These are phyloP conservation scores for Trypanosoma melophagium DNA, from an alignment of 208 protist genomes.

Conservation along the genomic window DNA sequence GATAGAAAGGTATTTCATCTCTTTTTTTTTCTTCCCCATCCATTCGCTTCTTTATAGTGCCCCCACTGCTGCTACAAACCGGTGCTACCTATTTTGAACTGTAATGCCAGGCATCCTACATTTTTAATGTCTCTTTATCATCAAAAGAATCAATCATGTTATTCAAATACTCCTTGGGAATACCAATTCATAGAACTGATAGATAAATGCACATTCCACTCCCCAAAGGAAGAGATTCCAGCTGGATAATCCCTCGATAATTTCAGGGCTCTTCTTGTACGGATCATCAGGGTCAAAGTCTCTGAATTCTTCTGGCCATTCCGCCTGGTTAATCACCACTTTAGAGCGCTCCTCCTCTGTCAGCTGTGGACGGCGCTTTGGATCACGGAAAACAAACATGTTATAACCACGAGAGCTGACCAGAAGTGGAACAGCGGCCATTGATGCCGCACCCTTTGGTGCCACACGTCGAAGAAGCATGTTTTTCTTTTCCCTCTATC, in stretches of 20 bases:
- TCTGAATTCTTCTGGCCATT: constrained; percentile 90
- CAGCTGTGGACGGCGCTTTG: constrained; percentile 86
- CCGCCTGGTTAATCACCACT: constrained; percentile 85
- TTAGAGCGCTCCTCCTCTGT: constrained; percentile 84
- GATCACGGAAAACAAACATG: constrained; percentile 86
- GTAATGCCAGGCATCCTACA: no score
- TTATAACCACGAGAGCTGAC: constrained; percentile 72
- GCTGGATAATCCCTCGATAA: constrained; percentile 86
- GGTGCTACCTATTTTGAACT: background rate
- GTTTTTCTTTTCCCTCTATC: constrained; percentile 1
- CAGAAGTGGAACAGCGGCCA: constrained; percentile 41
- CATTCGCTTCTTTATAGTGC: constrained; percentile 1
- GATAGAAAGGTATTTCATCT: background rate
- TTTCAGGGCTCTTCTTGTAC: constrained; percentile 89
- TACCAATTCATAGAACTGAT: constrained; percentile 89
- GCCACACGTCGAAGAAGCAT: constrained; percentile 75
- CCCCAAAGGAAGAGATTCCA: constrained; percentile 90
- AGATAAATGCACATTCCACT: constrained; percentile 87
- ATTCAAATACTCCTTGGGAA: constrained; percentile 86
- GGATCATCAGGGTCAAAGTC: constrained; percentile 91
- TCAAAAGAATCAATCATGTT: background rate
- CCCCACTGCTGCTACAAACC: background rate
- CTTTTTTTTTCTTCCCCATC: constrained; percentile 7
- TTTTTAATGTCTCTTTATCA: background rate
- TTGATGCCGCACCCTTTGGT: constrained; percentile 37